phyloP scores from a whole-genome alignment of 2,329 filamentous ascomycete species.

The Paecilomyces formosus region DNA sequence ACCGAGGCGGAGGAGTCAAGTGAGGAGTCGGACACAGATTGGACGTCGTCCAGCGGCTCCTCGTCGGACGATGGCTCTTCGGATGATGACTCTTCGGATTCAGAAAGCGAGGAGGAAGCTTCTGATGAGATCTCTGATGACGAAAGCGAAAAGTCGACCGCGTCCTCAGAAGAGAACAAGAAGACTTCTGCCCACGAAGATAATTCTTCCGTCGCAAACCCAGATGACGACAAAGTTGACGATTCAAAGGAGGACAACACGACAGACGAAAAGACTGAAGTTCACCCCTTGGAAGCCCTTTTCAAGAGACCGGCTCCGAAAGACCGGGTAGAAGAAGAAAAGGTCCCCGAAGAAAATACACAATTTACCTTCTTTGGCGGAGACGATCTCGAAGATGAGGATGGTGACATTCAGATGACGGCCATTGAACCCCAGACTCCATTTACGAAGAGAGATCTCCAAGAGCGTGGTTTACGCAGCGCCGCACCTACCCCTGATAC shows the following conservation, averaged over 20 bases:
- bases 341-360: slow-evolving; percentile 37
- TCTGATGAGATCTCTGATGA: slow-evolving; percentile 16
- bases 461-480: slow-evolving; percentile 61
- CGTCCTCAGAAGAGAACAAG: background rate
- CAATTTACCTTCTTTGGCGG: slow-evolving; percentile 75
- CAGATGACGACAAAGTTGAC: slow-evolving; percentile 32
- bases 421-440: slow-evolving; percentile 63
- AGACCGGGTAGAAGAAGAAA: slow-evolving; percentile 29
- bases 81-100: slow-evolving; percentile 17
- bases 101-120: slow-evolving; percentile 18
- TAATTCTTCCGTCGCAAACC: slow-evolving; percentile 5
- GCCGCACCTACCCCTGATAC: slow-evolving; percentile 94
- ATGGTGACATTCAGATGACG: slow-evolving; percentile 36
- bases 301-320: slow-evolving; percentile 65
- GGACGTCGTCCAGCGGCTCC: slow-evolving; percentile 29
- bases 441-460: slow-evolving; percentile 69
- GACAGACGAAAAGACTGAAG: slow-evolving; percentile 48
- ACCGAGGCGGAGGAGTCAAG: slow-evolving; percentile 9
- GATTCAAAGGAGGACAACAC: slow-evolving; percentile 10
- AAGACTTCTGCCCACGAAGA: slow-evolving; percentile 2
- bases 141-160: slow-evolving; percentile 1
- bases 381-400: slow-evolving; percentile 44
- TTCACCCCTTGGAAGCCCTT: slow-evolving; percentile 85
- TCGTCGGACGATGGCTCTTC: slow-evolving; percentile 18
- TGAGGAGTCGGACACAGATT: slow-evolving; percentile 20